These are phyloP conservation scores for Saccharomyces eubayanus DNA, from an alignment of 805 yeast species.

Conservation along the genomic window DNA sequence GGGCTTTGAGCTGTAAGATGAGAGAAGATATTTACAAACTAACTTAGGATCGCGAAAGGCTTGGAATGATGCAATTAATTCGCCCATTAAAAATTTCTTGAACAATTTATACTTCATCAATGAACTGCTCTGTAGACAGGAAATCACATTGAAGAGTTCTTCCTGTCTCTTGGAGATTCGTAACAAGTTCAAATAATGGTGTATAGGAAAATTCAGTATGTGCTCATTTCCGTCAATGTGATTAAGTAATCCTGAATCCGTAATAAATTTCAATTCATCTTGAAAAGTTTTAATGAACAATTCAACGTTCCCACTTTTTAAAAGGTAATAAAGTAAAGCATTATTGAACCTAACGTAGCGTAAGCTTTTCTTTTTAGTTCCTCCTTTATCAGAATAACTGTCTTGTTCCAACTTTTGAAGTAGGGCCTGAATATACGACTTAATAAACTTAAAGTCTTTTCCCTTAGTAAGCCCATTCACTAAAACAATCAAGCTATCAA, in stretches of 20 bases:
- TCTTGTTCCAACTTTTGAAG: slow-evolving; percentile 12
- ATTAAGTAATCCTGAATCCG: neutral
- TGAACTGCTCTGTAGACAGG: slow-evolving; percentile 9
- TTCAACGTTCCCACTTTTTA: slow-evolving; percentile 13
- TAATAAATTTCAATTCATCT: slow-evolving; percentile 6
- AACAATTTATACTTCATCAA: slow-evolving; percentile 10
- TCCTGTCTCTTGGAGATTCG: slow-evolving; percentile 19
- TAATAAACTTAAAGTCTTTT: slow-evolving; percentile 15
- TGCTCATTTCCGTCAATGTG: neutral
- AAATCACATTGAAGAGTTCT: slow-evolving; percentile 16
- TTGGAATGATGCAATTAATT: slow-evolving; percentile 16
- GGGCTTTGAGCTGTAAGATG: slow-evolving; percentile 8
- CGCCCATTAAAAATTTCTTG: slow-evolving; percentile 15
- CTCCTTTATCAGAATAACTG: neutral
- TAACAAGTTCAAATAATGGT: slow-evolving; percentile 5
- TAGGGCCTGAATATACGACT: slow-evolving; percentile 17
- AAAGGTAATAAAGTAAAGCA: slow-evolving; percentile 14
- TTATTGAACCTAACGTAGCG: slow-evolving; percentile 17
- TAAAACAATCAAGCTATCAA: slow-evolving; percentile 14
- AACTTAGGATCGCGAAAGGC: slow-evolving; percentile 26
- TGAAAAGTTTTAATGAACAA: slow-evolving; percentile 17
- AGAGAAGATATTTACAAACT: slow-evolving; percentile 15
- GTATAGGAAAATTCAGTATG: slow-evolving; percentile 5
- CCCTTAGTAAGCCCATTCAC: slow-evolving; percentile 9
- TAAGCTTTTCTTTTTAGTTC: neutral